Evolutionary conservation across 805 yeast genomes (phyloP), one percentile per base, ranked within the genome.

Genomic region (Clavispora asparagi): DNA sequence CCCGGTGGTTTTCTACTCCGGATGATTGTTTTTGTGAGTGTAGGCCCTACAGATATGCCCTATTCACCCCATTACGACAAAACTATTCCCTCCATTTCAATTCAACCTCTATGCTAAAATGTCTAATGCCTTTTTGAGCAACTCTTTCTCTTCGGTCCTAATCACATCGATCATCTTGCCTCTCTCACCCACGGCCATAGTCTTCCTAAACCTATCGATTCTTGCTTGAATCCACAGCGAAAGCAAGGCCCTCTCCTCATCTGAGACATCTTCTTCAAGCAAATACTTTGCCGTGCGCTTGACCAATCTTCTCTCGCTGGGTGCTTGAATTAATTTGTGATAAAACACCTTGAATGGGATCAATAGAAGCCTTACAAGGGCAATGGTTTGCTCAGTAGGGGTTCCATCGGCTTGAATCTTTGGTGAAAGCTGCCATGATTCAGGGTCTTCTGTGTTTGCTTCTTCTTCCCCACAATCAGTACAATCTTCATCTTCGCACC

Each of bases 381-480:
- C 55, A 26, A 50, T 26, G 1, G 82, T 68, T n/a, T 73, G 64
- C 2, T 60, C 59, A 0, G 81, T 65, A 10, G 77, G 73, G 17
- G 61, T 62, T 1, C 84, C 87, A 40, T 68, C 61, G 39, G 52
- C 59, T 4, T 49, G 49, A 14, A 80, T 52, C 39, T 63, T 62
- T 23, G 76, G 60, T 33, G 76, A 72, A 39, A 73, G 57, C 39
- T 76, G 62, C 83, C 83, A 71, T 23, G 69, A 56, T 39, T 71
- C 71, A 1, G 67, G 65, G 7, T n/a, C 33, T 12, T 51, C 50
- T 19, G 23, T 19, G n/a, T 6, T 31, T n/a, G 9, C 32, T 3
- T 26, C 33, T 6, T 41, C 29, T 3, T 62, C 64, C 2, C 58
- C 55, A 33, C 50, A 41, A 6, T 37, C 45, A 6, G 13, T 44